Conservation (phyloP, 805 yeast species). For the Zygotorulaspora chibaensis region DNA sequence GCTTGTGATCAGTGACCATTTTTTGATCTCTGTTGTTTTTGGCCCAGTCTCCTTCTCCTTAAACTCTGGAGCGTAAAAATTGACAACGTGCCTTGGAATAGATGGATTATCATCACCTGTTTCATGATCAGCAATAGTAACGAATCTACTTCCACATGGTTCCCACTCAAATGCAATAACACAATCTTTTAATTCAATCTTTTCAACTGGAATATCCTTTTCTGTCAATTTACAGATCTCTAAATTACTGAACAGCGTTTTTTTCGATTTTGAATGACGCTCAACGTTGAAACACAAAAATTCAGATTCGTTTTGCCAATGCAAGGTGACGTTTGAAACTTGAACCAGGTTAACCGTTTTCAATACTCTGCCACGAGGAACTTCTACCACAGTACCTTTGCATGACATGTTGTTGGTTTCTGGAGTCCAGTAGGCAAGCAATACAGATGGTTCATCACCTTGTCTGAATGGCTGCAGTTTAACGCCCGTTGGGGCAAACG, state of each 20-base stretch:
- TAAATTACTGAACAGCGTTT: conserved; percentile 84
- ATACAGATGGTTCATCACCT: conserved; percentile 52
- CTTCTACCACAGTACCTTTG: conserved; percentile 83
- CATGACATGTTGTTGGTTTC: conserved; percentile 91
- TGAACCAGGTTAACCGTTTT: conserved; percentile 94
- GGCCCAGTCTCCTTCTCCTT: conserved; percentile 47
- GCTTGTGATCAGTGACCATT: conserved; percentile 58
- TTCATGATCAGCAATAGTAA: conserved; percentile 62
- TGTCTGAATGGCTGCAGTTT: conserved; percentile 54
- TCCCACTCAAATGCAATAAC: conserved; percentile 93
- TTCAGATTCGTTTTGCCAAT: conserved; percentile 89
- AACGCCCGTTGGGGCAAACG: conserved; percentile 90
- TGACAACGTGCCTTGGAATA: conserved; percentile 57
- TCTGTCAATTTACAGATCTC: conserved; percentile 87
- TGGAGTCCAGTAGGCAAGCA: conserved; percentile 95
- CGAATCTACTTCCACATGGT: conserved; percentile 84
- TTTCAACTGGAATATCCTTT: conserved; percentile 91
- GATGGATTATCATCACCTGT: conserved; percentile 53
- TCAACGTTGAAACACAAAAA: conserved; percentile 90
- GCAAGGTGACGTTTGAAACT: conserved; percentile 83
- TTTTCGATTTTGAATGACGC: conserved; percentile 92
- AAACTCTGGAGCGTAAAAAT: conserved; percentile 80
- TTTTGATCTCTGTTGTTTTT: conserved; percentile 37
- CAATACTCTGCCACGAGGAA: conserved; percentile 75
- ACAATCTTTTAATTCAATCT: conserved; percentile 85